Conservation (phyloP, 306 rosid genomes). For the Castanea sativa region DNA sequence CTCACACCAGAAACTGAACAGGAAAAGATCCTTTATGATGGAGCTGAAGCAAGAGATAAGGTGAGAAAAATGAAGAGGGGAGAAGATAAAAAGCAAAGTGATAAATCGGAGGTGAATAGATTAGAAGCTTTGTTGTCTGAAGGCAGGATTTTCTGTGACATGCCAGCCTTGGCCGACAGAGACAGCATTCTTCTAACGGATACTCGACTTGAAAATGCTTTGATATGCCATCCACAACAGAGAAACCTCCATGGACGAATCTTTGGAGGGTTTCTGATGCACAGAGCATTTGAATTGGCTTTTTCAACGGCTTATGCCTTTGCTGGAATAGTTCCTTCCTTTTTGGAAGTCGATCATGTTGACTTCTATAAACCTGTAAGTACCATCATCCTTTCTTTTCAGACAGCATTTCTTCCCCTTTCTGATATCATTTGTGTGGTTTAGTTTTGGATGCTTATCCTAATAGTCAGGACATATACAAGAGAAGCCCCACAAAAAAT, state of each 20-base stretch:
- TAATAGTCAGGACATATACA: background rate
- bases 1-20: slow-evolving; percentile 67
- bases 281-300: slow-evolving; percentile 91
- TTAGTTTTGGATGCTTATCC: background rate
- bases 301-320: slow-evolving; percentile 90
- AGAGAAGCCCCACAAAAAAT: background rate
- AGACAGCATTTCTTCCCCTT: background rate
- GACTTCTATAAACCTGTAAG: slow-evolving; percentile 93
- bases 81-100: slow-evolving; percentile 46
- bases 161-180: slow-evolving; percentile 94
- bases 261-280: slow-evolving; percentile 97
- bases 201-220: slow-evolving; percentile 74
- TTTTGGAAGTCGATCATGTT: slow-evolving; percentile 94
- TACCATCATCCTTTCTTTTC: slow-evolving; percentile 11
- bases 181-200: slow-evolving; percentile 88
- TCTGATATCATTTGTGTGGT: background rate
- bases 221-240: slow-evolving; percentile 95
- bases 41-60: slow-evolving; percentile 74
- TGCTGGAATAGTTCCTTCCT: slow-evolving; percentile 87
- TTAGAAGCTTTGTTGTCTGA: slow-evolving; percentile 54
- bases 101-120: slow-evolving; percentile 44
- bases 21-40: slow-evolving; percentile 63
- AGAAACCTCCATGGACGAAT: slow-evolving; percentile 96
- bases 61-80: slow-evolving; percentile 64
- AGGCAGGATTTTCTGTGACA: slow-evolving; percentile 79